Conservation (phyloP, 805 yeast species). For the Ogataea nakhonphanomensis region DNA sequence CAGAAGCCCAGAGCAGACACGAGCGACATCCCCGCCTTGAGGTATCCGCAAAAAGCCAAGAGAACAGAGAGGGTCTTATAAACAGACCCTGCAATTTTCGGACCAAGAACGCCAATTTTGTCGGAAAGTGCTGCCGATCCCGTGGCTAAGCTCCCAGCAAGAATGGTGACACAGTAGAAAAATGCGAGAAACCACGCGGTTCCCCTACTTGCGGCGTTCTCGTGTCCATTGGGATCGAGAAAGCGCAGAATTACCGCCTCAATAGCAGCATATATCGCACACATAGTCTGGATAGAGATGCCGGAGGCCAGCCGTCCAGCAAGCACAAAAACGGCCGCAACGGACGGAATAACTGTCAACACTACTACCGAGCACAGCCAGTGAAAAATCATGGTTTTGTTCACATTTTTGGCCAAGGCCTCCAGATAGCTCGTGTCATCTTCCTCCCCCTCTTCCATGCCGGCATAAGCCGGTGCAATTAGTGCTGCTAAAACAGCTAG, state of each 20-base stretch:
- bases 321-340: slow-evolving; percentile 51
- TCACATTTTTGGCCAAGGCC: slow-evolving; percentile 28
- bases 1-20: slow-evolving; percentile 87
- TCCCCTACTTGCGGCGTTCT: slow-evolving; percentile 64
- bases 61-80: slow-evolving; percentile 49
- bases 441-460: slow-evolving; percentile 10
- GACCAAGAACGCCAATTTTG: slow-evolving; percentile 39
- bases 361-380: slow-evolving; percentile 53
- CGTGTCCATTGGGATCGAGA: slow-evolving; percentile 63
- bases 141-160: slow-evolving; percentile 52
- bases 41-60: slow-evolving; percentile 64
- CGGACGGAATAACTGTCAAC: slow-evolving; percentile 53
- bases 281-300: slow-evolving; percentile 42
- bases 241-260: slow-evolving; percentile 59
- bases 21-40: slow-evolving; percentile 75
- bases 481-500: slow-evolving; percentile 5
- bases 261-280: slow-evolving; percentile 48
- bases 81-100: slow-evolving; percentile 30
- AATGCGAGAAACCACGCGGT: slow-evolving; percentile 61
- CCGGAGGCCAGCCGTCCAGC: slow-evolving; percentile 49
- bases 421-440: slow-evolving; percentile 11
- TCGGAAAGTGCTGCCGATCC: slow-evolving; percentile 41
- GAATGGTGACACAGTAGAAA: slow-evolving; percentile 44
- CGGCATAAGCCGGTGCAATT: slow-evolving; percentile 1
- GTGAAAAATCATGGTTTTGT: slow-evolving; percentile 57